Conservation (phyloP, 2,329 filamentous ascomycete species). For the Fusarium agapanthi region DNA sequence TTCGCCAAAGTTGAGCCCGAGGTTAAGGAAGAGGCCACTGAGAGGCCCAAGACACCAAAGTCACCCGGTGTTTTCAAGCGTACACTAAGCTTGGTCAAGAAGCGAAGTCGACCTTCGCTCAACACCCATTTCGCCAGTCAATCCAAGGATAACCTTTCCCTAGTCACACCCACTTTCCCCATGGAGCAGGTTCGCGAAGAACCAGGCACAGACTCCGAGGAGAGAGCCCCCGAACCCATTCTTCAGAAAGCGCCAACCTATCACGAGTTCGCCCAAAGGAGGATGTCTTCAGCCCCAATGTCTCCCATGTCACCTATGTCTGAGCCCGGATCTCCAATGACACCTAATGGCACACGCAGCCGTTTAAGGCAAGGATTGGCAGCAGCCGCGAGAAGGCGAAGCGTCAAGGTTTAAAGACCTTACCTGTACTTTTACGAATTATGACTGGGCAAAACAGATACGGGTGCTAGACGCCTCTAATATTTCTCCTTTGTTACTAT, state of each 20-base stretch:
- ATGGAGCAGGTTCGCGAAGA: conserved; percentile 50
- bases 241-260: conserved; percentile 52
- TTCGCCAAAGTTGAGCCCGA: conserved; percentile 50
- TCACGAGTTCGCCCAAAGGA: conserved; percentile 59
- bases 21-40: conserved; percentile 42
- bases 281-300: conserved; percentile 39
- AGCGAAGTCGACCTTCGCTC: conserved; percentile 62
- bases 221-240: conserved; percentile 32
- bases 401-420: conserved; percentile 48
- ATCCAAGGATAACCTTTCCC: conserved; percentile 47
- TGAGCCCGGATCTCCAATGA: conserved; percentile 40
- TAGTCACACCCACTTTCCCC: conserved; percentile 36
- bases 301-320: conserved; percentile 43
- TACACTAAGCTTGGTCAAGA: conserved; percentile 63
- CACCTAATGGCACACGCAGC: conserved; percentile 38
- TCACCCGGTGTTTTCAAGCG: conserved; percentile 60
- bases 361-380: conserved; percentile 38
- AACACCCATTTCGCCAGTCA: conserved; percentile 47
- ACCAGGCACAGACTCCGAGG: conserved; percentile 34
- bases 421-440: conserved; percentile 34
- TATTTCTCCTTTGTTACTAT: conserved; percentile 29
- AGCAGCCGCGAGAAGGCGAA: conserved; percentile 49
- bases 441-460: conserved; percentile 35
- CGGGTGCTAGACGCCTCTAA: conserved; percentile 34
- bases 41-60: conserved; percentile 50